A percentile compares a stretch with the other conserved stretches of the same genome.
Evolutionary conservation across 2,329 filamentous ascomycete genomes (phyloP).

Genomic region (Aspergillus aculeatinus): DNA sequence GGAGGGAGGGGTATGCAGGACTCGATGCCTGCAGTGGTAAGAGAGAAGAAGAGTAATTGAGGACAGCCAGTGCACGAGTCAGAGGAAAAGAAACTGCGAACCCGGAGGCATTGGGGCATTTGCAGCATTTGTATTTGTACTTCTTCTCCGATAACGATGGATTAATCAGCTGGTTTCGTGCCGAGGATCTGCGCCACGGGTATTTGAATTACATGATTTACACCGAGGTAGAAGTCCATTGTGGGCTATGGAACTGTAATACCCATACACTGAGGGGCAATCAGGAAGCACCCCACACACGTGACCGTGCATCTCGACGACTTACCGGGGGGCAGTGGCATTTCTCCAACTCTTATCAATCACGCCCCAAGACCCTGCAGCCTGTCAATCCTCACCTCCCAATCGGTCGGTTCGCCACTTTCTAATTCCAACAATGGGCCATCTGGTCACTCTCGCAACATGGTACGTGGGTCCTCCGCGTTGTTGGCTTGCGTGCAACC

Average conservation of each 20-base stretch:
- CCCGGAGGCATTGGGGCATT: too few relatives aligned
- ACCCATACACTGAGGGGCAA: slow-evolving; percentile 19
- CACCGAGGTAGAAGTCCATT: neutral
- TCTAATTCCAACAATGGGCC: slow-evolving; percentile 32
- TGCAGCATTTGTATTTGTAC: neutral
- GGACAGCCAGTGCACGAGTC: too few relatives aligned
- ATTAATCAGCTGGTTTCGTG: slow-evolving; percentile 14
- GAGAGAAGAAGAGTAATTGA: neutral
- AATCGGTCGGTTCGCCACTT: neutral
- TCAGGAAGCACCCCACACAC: slow-evolving; percentile 27
- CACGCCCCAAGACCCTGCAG: neutral
- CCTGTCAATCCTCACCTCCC: neutral
- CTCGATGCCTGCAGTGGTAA: neutral
- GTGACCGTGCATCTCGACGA: slow-evolving; percentile 23
- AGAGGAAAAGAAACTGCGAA: neutral
- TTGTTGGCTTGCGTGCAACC: neutral
- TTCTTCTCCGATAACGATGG: slow-evolving; percentile 11
- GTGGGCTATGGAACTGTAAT: neutral
- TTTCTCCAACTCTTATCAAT: slow-evolving; percentile 16
- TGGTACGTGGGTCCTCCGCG: slow-evolving; percentile 27
- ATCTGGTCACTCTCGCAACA: slow-evolving; percentile 46
- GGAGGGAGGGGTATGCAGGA: too few relatives aligned
- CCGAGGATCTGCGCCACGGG: slow-evolving; percentile 6
- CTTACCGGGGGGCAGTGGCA: neutral
- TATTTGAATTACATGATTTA: slow-evolving; percentile 4